phyloP scores from a whole-genome alignment of 306 rosid genomes.

The Myrica gale region DNA sequence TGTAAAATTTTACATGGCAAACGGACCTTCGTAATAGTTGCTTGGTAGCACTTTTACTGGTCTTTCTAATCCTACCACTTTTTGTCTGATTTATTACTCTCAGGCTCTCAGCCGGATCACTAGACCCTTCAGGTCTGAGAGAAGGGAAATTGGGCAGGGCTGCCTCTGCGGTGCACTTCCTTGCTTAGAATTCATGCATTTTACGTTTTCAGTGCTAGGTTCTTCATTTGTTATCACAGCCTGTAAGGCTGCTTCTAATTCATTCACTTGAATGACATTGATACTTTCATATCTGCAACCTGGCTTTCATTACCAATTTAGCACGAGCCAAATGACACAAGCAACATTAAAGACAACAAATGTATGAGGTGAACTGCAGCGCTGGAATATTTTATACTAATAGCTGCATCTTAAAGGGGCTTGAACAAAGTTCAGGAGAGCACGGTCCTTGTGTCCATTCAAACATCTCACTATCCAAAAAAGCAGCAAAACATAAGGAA shows the following conservation, averaged over 20 bases:
- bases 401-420: constrained; percentile 75
- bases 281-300: constrained; percentile 43
- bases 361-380: constrained; percentile 1
- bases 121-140: constrained; percentile 27
- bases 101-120: constrained; percentile 23
- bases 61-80: constrained; percentile 43
- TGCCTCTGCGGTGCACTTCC: constrained; percentile 29
- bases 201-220: constrained; percentile 18
- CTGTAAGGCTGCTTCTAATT: constrained; percentile 22
- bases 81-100: constrained; percentile 40
- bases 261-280: constrained; percentile 32
- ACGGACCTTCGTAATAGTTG: too few species aligned
- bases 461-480: constrained; percentile 83
- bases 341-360: constrained; percentile 10
- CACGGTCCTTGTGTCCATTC: constrained; percentile 95
- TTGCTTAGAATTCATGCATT: constrained; percentile 23
- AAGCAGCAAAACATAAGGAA: constrained; percentile 28
- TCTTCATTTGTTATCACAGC: constrained; percentile 29
- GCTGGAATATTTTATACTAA: background rate
- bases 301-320: constrained; percentile 32
- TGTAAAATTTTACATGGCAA: too few species aligned
- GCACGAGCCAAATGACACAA: constrained; percentile 14
- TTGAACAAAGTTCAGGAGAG: constrained; percentile 82
- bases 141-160: constrained; percentile 18
- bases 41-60: too few species aligned